phyloP scores from a whole-genome alignment of 179 eudicot genomes.

The Spinacia oleracea region DNA sequence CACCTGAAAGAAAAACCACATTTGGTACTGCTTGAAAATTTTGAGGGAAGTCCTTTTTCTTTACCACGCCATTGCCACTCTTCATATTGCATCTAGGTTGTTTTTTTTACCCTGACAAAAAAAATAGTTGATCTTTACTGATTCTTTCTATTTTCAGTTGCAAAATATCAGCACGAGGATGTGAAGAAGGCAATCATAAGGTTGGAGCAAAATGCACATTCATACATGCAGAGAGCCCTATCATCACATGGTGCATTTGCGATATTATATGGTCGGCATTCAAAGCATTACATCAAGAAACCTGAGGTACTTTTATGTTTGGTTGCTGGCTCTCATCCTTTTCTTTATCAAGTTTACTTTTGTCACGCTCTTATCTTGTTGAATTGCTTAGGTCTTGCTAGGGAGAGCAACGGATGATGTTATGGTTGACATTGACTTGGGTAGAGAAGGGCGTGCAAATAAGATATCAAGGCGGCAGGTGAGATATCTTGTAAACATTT shows the following conservation, averaged over 20 bases:
- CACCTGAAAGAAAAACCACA: not conserved
- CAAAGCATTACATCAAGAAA: constrained; percentile 65
- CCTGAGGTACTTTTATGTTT: constrained; percentile 54
- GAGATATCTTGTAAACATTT: constrained; percentile 17
- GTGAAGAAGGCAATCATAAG: constrained; percentile 64
- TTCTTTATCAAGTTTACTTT: constrained; percentile 5
- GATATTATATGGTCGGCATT: constrained; percentile 56
- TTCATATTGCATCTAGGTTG: not conserved
- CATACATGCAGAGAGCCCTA: constrained; percentile 64
- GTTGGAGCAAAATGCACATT: constrained; percentile 67
- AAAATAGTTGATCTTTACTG: not conserved
- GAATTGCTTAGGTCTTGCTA: constrained; percentile 59
- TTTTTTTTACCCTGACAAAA: not conserved
- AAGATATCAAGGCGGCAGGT: constrained; percentile 96
- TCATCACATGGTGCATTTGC: constrained; percentile 76
- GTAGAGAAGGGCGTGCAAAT: constrained; percentile 81
- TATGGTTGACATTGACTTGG: constrained; percentile 76
- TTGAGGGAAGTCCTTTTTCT: not conserved
- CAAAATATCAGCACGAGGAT: constrained; percentile 57
- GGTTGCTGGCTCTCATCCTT: constrained; percentile 7
- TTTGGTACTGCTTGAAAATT: not conserved
- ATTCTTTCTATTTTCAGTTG: constrained; percentile 44
- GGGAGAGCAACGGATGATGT: constrained; percentile 81
- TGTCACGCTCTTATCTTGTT: constrained; percentile 18
- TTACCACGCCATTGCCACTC: not conserved